A percentile compares a stretch with the other conserved stretches of the same genome.
Conservation (phyloP, 2,329 filamentous ascomycete species). For the Westerdykella sp. region DNA sequence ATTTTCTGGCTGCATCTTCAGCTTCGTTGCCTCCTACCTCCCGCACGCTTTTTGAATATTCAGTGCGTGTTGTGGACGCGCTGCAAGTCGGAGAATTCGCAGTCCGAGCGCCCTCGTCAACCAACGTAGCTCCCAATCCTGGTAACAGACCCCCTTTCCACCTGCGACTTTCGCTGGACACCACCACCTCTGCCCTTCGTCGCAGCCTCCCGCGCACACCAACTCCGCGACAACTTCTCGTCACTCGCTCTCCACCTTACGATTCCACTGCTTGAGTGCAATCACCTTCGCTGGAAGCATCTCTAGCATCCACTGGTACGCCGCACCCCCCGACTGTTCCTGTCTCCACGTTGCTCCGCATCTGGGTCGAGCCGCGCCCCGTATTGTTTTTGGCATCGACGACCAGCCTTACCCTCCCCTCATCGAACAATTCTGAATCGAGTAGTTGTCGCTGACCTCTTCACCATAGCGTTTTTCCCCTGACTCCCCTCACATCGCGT, state of each 20-base stretch:
- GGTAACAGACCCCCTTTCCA: constrained; percentile 35
- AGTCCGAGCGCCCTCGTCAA: constrained; percentile 27
- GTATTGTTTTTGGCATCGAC: constrained; percentile 23
- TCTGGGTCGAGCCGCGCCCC: constrained; percentile 30
- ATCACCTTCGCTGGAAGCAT: constrained; percentile 30
- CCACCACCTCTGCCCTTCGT: constrained; percentile 30
- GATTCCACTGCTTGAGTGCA: constrained; percentile 29
- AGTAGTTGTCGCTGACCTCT: constrained; percentile 18
- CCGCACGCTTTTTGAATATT: constrained; percentile 4
- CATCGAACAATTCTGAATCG: constrained; percentile 9
- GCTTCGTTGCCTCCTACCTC: neutral
- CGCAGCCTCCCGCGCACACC: constrained; percentile 24
- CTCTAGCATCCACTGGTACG: constrained; percentile 35
- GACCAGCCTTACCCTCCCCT: constrained; percentile 9
- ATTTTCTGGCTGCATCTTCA: neutral
- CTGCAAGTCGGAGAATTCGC: constrained; percentile 20
- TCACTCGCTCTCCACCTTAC: constrained; percentile 12
- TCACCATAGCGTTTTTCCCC: constrained; percentile 28
- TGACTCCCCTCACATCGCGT: constrained; percentile 26
- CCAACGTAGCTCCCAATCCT: constrained; percentile 30
- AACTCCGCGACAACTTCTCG: constrained; percentile 10
- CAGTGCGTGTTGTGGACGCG: neutral
- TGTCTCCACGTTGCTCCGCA: constrained; percentile 30
- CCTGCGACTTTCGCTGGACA: constrained; percentile 20
- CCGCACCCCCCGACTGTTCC: constrained; percentile 13